Conservation (phyloP, 2,329 filamentous ascomycete genomes). For the Fusarium chlamydosporum region DNA sequence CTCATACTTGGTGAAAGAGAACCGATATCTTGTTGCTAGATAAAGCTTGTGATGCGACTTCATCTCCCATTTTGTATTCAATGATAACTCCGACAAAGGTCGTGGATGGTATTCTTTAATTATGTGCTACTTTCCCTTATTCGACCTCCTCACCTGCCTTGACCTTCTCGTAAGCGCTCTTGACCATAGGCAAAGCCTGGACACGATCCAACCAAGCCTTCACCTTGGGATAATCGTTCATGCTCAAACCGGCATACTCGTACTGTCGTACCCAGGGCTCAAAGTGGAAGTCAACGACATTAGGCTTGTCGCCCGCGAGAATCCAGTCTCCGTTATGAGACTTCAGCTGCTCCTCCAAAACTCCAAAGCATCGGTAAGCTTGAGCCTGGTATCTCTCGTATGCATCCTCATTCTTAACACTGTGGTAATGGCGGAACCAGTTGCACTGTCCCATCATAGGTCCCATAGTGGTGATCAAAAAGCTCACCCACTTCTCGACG, state of each 20-base stretch:
- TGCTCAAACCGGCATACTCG: constrained; percentile 8
- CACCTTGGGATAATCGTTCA: constrained; percentile 9
- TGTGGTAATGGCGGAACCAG: constrained; percentile 29
- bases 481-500: constrained; percentile 30
- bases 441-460: constrained; percentile 30
- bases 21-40: too few relatives aligned
- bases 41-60: not conserved
- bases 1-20: too few relatives aligned
- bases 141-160: constrained; percentile 25
- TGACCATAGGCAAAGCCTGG: constrained; percentile 9
- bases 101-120: not conserved
- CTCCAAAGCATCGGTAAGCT: constrained; percentile 11
- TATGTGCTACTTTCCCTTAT: not conserved
- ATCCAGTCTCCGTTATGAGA: constrained; percentile 23
- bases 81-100: too few relatives aligned
- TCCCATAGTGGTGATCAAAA: constrained; percentile 18
- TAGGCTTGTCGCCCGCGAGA: constrained; percentile 11
- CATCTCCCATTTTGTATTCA: not conserved
- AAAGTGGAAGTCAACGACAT: constrained; percentile 33
- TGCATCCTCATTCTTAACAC: constrained; percentile 22
- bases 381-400: constrained; percentile 25
- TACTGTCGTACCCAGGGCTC: constrained; percentile 28
- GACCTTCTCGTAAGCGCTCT: constrained; percentile 22
- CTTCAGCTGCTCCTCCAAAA: constrained; percentile 26
- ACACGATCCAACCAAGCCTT: constrained; percentile 29